These are phyloP conservation scores for Fusarium udum DNA, from an alignment of 2,329 filamentous ascomycete species.

Conservation along the genomic window DNA sequence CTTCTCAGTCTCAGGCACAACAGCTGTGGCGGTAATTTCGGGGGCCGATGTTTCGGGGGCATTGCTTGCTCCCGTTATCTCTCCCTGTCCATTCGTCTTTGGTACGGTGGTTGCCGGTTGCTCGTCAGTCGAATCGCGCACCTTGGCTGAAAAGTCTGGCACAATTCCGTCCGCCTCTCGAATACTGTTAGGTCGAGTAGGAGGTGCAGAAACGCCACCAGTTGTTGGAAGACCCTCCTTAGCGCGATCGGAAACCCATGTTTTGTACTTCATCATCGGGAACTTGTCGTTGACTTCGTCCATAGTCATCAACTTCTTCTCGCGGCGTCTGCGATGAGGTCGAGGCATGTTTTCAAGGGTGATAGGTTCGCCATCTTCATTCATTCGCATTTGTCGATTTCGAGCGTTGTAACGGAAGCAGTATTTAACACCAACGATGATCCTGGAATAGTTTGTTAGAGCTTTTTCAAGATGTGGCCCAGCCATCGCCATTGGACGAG, in stretches of 20 bases:
- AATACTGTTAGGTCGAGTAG: constrained; percentile 78
- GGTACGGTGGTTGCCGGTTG: constrained; percentile 44
- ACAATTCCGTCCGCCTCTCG: constrained; percentile 70
- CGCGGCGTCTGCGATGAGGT: constrained; percentile 84
- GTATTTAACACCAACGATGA: constrained; percentile 99
- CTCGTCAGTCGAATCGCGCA: constrained; percentile 57
- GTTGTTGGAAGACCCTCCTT: constrained; percentile 83
- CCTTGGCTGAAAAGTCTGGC: constrained; percentile 56
- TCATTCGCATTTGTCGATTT: constrained; percentile 80
- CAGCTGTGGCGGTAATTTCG: constrained; percentile 31
- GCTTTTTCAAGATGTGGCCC: background rate
- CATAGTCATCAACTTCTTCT: constrained; percentile 99
- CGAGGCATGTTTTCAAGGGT: constrained; percentile 86
- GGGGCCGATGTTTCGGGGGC: constrained; percentile 19
- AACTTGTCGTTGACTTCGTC: constrained; percentile 99
- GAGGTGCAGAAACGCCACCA: constrained; percentile 81
- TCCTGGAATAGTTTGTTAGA: constrained; percentile 68
- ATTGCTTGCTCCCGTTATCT: constrained; percentile 21
- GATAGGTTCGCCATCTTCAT: constrained; percentile 86
- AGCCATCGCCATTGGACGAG: constrained; percentile 69
- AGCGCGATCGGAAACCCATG: constrained; percentile 86
- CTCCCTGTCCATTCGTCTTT: constrained; percentile 27
- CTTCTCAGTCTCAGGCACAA: constrained; percentile 33
- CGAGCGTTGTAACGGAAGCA: constrained; percentile 98
- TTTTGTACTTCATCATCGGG: constrained; percentile 95